phyloP scores from a whole-genome alignment of 1,284 basidiomycete species.

The Melampsora larici-populina region DNA sequence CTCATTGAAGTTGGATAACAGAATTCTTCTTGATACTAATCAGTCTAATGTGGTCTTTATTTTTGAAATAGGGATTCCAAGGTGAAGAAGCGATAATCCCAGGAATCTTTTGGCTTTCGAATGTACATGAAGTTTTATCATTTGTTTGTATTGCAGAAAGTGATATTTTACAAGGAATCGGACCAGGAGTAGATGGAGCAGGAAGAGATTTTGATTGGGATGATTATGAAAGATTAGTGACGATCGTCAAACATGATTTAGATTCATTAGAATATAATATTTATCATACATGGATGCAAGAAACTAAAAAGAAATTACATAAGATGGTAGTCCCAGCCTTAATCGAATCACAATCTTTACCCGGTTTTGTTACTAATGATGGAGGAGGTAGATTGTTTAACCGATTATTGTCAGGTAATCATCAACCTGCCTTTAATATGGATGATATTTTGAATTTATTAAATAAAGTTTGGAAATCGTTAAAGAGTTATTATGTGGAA shows the following conservation, averaged over 20 bases:
- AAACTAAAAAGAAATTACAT: constrained; percentile 90
- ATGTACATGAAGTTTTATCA: constrained; percentile 99
- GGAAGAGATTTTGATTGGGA: constrained; percentile 93
- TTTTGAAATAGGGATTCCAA: constrained; percentile 62
- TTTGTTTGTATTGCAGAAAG: constrained; percentile 98
- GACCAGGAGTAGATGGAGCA: constrained; percentile 81
- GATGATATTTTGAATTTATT: constrained; percentile 95
- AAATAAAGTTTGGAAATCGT: constrained; percentile 96
- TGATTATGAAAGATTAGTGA: constrained; percentile 92
- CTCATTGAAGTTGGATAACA: too few relatives aligned
- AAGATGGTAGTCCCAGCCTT: constrained; percentile 99
- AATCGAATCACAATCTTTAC: constrained; percentile 94
- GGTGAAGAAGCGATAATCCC: constrained; percentile 94
- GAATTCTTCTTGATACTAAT: too few relatives aligned
- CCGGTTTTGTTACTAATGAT: constrained; percentile 95
- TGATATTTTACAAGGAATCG: constrained; percentile 96
- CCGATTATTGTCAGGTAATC: constrained; percentile 78
- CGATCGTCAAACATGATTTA: constrained; percentile 96
- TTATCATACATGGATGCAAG: constrained; percentile 99
- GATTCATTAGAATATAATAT: constrained; percentile 99
- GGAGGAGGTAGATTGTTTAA: constrained; percentile 85
- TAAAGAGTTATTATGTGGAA: constrained; percentile 99
- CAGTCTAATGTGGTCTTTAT: background rate
- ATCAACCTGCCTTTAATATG: constrained; percentile 86
- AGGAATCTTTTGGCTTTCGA: constrained; percentile 98